phyloP scores from a whole-genome alignment of 2,329 filamentous ascomycete genomes.

The Fusarium sp. region DNA sequence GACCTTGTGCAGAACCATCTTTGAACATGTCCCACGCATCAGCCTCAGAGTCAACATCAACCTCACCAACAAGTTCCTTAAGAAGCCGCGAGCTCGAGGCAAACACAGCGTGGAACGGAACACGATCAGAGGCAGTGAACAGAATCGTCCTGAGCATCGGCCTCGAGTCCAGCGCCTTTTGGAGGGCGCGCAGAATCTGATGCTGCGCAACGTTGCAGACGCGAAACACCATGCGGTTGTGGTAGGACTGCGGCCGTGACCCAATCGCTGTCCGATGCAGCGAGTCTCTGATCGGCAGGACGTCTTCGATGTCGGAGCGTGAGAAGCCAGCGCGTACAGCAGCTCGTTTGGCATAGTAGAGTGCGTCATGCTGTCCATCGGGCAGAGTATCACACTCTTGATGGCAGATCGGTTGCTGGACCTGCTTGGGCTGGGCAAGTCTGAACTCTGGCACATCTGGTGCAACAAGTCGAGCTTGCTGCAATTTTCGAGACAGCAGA shows the following conservation, averaged over 20 bases:
- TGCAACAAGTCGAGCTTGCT: conserved; percentile 26
- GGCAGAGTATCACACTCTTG: background rate
- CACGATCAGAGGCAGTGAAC: conserved; percentile 27
- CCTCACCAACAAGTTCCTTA: conserved; percentile 42
- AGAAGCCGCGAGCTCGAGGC: conserved; percentile 38
- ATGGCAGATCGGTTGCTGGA: background rate
- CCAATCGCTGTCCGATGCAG: conserved; percentile 48
- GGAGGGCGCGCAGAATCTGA: conserved; percentile 45
- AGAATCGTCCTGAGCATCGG: conserved; percentile 49
- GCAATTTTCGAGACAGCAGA: conserved; percentile 37
- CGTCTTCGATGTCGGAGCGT: conserved; percentile 43
- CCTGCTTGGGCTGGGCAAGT: background rate
- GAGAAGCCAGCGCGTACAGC: conserved; percentile 34
- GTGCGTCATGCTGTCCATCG: background rate
- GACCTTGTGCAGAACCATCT: conserved; percentile 28
- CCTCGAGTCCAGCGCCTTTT: conserved; percentile 43
- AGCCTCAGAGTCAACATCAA: conserved; percentile 35
- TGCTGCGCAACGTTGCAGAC: conserved; percentile 30
- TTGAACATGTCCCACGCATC: conserved; percentile 38
- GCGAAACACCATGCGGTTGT: conserved; percentile 49
- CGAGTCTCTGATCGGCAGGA: conserved; percentile 47
- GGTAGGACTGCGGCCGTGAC: conserved; percentile 50
- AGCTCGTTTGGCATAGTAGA: conserved; percentile 21
- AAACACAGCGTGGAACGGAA: conserved; percentile 47
- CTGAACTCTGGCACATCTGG: conserved; percentile 7